Base-by-base conservation (phyloP, 1,139 yeast species). In the Zygosaccharomyces sapae region DNA sequence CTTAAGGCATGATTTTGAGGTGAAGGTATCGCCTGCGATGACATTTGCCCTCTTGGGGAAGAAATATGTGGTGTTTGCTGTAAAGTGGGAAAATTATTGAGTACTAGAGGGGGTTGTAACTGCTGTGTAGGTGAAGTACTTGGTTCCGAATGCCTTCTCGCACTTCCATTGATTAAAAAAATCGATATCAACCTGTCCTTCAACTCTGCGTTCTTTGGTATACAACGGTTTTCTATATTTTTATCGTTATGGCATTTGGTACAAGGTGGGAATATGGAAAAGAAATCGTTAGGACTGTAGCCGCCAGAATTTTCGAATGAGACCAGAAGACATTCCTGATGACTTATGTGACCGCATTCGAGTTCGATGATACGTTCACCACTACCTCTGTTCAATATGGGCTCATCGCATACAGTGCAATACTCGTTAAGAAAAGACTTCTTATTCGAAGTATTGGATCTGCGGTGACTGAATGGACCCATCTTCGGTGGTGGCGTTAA, bases 381-480 rank as follows among this genome's bases (percentile, higher is more conserved):
- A 19, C 49, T 49, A 12, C 62, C 55, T 42, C 64, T 60, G 40
- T 58, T 58, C 4, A 60, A 61, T 4, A 63, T 57, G 9, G 58
- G 55, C 45, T 65, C 69, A 18, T 61, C 58, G 48, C 69, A 65
- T 12, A 65, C 48, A 7, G 66, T 59, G 42, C 69, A 65, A n/a
- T 48, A 42, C 33, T 52, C 59, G 27, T 57, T 55, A 6, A 59
- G 41, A 27, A 62, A 62, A 1, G 66, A 62, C 46, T 60, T 64
- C 39, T 59, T 62, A 10, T 39, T 39, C 3, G 48, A 40, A 1
- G 50, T 33, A 16, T 38, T 34, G 6, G 48, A 40, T 24, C 40
- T 47, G 16, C 51, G 49, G 12, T 48, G 50, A 4, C 48, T 54
- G 34, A 53, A 54, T 10, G 55, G 54, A 5, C 38, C 42, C 1